A percentile compares a stretch with the other conserved stretches of the same genome.
phyloP scores from a whole-genome alignment of 768 basidiomycete species.

The Boletus insuetus region DNA sequence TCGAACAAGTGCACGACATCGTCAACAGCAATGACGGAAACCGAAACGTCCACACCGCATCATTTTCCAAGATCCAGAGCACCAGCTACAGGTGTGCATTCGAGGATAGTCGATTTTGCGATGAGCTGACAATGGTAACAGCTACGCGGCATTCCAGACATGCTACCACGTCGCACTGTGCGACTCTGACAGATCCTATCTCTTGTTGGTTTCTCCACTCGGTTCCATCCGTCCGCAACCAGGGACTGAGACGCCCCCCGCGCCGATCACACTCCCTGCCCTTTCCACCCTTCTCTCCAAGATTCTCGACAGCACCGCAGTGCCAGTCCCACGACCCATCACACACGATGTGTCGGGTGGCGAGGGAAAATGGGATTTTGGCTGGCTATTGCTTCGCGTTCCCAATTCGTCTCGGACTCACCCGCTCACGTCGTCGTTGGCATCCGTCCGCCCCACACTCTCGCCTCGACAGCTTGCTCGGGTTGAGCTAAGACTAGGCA shows the following conservation, averaged over 20 bases:
- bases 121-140: slow-evolving; percentile 6
- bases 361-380: slow-evolving; percentile 20
- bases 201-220: slow-evolving; percentile 24
- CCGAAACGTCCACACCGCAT: slow-evolving; percentile 5
- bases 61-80: slow-evolving; percentile 23
- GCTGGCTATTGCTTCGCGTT: slow-evolving; percentile 33
- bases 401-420: slow-evolving; percentile 35
- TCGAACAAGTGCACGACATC: slow-evolving; percentile 31
- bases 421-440: slow-evolving; percentile 28
- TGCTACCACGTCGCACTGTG: slow-evolving; percentile 29
- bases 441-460: slow-evolving; percentile 36
- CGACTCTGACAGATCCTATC: slow-evolving; percentile 24
- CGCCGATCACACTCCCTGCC: slow-evolving; percentile 30
- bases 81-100: slow-evolving; percentile 32
- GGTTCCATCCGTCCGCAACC: slow-evolving; percentile 3
- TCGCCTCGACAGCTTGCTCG: slow-evolving; percentile 39
- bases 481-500: slow-evolving; percentile 61
- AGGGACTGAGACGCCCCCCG: background rate
- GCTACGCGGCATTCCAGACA: slow-evolving; percentile 26
- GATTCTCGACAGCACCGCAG: slow-evolving; percentile 43
- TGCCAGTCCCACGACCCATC: slow-evolving; percentile 49
- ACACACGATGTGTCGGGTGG: slow-evolving; percentile 43
- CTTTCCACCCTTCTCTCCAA: slow-evolving; percentile 39
- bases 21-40: slow-evolving; percentile 24
- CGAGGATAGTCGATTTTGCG: too few relatives aligned